Base-by-base conservation (phyloP, 169 alveolate genomes). In the Theileria annulata region DNA sequence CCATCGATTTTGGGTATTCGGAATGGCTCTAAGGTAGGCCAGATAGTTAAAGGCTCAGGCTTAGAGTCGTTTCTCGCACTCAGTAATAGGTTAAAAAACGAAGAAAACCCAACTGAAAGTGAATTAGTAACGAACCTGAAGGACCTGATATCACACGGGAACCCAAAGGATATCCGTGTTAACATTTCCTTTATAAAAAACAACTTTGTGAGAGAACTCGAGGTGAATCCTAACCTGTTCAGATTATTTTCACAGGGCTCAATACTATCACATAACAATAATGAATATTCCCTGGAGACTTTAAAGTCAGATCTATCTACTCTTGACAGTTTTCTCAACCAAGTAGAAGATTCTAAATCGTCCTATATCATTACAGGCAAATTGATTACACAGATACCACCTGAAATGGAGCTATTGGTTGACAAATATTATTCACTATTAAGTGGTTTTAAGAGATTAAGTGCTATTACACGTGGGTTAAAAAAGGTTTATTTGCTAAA, bases 1-100 rank as follows among this genome's bases (percentile, higher is more conserved):
- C 88, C 88, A 27, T 70, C 75, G 4, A 30, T 74, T 15, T 51
- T 80, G 42, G 83, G 79, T 25, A 27, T 80, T 25, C 51, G 3
- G 28, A 25, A 56, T 10, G 81, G 88, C 31, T 27, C 28, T 48
- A 80, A 73, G 25, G 23, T 80, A 2, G 88, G 79, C 0, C 79
- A 71, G 79, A 47, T 62, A 19, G 47, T 66, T 5, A 21, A 48
- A 21, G 69, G 28, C 12, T 56, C 75, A 12, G 74, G 35, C 0
- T 19, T 17, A n/a, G 51, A 77, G 12, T 47, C 60, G 4, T 68
- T 68, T 25, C 13, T 51, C 13, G 74, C 47, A 17, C 66, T 80
- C 37, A 72, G 88, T 71, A 31, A 47, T n/a, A 59, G 37, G 72
- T 70, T 80, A 10, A 59, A 35, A 35, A 67, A 35, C 27, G 77